Evolutionary conservation across 1,284 basidiomycete species (phyloP), one percentile per base, ranked within the genome.

Genomic region (Pseudozyma tsukubaensis): DNA sequence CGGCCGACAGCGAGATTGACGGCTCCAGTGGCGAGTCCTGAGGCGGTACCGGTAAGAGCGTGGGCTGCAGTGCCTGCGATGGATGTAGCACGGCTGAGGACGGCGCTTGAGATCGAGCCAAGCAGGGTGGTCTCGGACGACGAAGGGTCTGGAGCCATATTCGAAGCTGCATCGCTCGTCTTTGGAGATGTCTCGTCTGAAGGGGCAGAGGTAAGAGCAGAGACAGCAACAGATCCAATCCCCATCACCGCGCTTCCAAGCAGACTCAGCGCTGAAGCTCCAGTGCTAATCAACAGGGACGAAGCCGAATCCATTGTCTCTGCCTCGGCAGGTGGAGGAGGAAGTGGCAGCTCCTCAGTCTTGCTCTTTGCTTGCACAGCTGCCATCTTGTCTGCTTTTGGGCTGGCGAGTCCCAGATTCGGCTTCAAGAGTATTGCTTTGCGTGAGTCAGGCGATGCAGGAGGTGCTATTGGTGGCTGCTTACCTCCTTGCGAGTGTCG

Each of bases 191-290:
- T 9, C 29, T n/a, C n/a, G 10, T 58, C 50, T 4, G 36, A 14
- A 36, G 53, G 34, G 0, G 39, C 12, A 1, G 65, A 19, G 37
- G 21, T 56, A 37, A 58, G 50, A 4, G 47, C 61, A 10, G 57
- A 64, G 0, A 51, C 49, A 49, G 67, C 67, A 8, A 48, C 53
- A 12, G 60, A 57, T 10, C 53, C 53, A 14, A 70, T 14, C 0
- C 45, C 50, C 32, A 60, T 34, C 4, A 70, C 57, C 1, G 60
- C 61, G 16, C 53, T 64, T 0, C 67, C 67, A 12, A 70, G 53
- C 4, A 70, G n/a, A 13, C 53, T 57, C 18, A 70, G 39, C 18
- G 60, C 67, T 0, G 67, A 70, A 5, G 48, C 49, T 6, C 65
- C 59, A 4, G 52, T 50, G 44, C 21, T 37, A 14, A 60, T 3